Conservation (phyloP, 108 stramenopile species). For the Hondaea fermentalgiana region DNA sequence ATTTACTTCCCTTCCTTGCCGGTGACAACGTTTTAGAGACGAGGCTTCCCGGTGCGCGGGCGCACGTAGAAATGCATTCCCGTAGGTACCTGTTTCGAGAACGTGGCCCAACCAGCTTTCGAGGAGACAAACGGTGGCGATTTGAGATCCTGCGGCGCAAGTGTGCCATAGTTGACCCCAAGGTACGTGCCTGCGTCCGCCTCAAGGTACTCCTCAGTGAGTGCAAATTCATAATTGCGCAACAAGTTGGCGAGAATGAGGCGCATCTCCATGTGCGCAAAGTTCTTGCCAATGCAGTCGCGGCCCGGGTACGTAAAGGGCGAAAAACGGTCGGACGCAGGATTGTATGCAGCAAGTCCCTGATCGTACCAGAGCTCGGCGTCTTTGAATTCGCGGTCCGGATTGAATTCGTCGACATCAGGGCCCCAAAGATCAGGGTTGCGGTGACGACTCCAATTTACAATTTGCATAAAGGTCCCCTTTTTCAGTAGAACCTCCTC, state of each 20-base stretch:
- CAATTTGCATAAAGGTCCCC: not conserved
- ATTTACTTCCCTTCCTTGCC: too few species aligned
- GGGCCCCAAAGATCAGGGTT: constrained; percentile 7
- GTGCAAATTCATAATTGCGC: not conserved
- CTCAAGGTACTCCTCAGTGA: not conserved
- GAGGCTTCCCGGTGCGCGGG: not conserved
- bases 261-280: not conserved
- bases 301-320: not conserved
- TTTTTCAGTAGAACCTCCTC: not conserved
- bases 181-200: not conserved
- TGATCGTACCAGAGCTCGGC: not conserved
- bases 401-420: not conserved
- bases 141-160: not conserved
- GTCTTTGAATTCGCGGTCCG: not conserved
- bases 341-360: not conserved
- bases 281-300: constrained; percentile 9
- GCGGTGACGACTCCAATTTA: not conserved
- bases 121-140: not conserved
- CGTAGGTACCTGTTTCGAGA: not conserved
- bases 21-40: too few species aligned
- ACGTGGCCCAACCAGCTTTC: not conserved
- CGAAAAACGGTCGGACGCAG: not conserved
- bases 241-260: not conserved
- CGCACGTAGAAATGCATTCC: not conserved
- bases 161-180: not conserved